Evolutionary conservation across 2,329 filamentous ascomycete genomes (phyloP).

Genomic region (Blastomyces emzantsi): DNA sequence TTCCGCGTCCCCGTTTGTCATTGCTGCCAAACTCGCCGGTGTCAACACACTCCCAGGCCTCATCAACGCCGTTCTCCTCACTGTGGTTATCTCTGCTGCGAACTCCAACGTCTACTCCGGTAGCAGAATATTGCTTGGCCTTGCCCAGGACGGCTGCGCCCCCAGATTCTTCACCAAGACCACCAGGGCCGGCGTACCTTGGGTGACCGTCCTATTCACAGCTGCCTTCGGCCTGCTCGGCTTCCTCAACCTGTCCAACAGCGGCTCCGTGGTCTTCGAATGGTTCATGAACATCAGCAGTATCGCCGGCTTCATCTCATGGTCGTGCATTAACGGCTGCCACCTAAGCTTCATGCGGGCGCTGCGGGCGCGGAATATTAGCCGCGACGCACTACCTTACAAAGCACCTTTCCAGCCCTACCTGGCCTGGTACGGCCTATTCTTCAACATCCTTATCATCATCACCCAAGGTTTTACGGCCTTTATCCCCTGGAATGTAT

Average conservation of each 20-base stretch:
- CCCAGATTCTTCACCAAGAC: constrained; percentile 37
- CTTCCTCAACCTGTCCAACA: constrained; percentile 59
- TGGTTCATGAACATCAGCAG: constrained; percentile 30
- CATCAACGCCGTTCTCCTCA: constrained; percentile 37
- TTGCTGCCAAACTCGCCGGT: constrained; percentile 31
- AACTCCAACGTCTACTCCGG: constrained; percentile 40
- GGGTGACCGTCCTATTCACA: constrained; percentile 38
- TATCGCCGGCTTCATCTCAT: constrained; percentile 31
- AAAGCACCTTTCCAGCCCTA: constrained; percentile 54
- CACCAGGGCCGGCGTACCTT: constrained; percentile 37
- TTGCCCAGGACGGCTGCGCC: constrained; percentile 43
- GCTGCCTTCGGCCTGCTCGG: constrained; percentile 53
- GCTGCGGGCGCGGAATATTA: constrained; percentile 48
- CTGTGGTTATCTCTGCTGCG: constrained; percentile 36
- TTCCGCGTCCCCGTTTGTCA: constrained; percentile 37
- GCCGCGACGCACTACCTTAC: constrained; percentile 52
- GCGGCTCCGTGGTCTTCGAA: constrained; percentile 51
- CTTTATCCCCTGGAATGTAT: constrained; percentile 55
- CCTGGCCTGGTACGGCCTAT: constrained; percentile 56
- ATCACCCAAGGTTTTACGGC: constrained; percentile 61
- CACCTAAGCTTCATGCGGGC: constrained; percentile 59
- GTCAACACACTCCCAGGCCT: constrained; percentile 33
- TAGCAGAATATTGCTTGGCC: constrained; percentile 59
- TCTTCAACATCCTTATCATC: constrained; percentile 56
- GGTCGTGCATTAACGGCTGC: constrained; percentile 39